Evolutionary conservation across 352 stramenopile species (phyloP).

Genomic region (Phytophthora kernoviae): DNA sequence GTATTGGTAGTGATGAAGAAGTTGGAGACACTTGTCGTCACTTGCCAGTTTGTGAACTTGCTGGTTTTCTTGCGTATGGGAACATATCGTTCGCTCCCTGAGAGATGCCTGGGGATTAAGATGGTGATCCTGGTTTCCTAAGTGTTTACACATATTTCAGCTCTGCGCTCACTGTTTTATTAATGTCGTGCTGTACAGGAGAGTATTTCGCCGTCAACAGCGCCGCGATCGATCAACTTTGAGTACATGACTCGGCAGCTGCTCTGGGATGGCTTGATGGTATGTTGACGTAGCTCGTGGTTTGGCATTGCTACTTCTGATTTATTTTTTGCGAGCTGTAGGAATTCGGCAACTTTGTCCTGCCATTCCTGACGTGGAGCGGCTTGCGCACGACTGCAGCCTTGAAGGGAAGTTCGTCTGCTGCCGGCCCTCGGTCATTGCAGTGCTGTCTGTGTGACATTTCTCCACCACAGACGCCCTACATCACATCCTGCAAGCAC

Average conservation of each 20-base stretch:
- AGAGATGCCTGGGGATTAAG: slow-evolving; percentile 72
- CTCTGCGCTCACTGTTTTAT: slow-evolving; percentile 2
- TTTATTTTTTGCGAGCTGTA: slow-evolving; percentile 30
- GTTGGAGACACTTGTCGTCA: slow-evolving; percentile 69
- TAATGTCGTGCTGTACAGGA: slow-evolving; percentile 37
- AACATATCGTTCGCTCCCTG: slow-evolving; percentile 69
- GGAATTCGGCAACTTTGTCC: slow-evolving; percentile 82
- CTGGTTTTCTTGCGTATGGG: slow-evolving; percentile 77
- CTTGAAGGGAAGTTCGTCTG: slow-evolving; percentile 9
- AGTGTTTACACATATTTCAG: not conserved
- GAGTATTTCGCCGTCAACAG: slow-evolving; percentile 55
- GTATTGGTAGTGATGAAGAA: slow-evolving; percentile 68
- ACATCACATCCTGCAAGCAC: slow-evolving; percentile 88
- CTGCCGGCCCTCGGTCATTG: slow-evolving; percentile 16
- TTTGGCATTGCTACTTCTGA: not conserved
- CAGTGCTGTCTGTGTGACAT: slow-evolving; percentile 74
- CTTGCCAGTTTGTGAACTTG: slow-evolving; percentile 74
- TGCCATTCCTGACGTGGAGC: slow-evolving; percentile 77
- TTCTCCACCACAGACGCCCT: slow-evolving; percentile 71
- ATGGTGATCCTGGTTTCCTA: slow-evolving; percentile 47
- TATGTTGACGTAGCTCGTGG: slow-evolving; percentile 22
- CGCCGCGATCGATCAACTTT: slow-evolving; percentile 79
- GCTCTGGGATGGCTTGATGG: slow-evolving; percentile 85
- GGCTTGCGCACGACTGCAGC: slow-evolving; percentile 31
- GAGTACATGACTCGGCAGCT: slow-evolving; percentile 89